Conservation (phyloP, 306 rosid genomes). For the Luffa acutangula region DNA sequence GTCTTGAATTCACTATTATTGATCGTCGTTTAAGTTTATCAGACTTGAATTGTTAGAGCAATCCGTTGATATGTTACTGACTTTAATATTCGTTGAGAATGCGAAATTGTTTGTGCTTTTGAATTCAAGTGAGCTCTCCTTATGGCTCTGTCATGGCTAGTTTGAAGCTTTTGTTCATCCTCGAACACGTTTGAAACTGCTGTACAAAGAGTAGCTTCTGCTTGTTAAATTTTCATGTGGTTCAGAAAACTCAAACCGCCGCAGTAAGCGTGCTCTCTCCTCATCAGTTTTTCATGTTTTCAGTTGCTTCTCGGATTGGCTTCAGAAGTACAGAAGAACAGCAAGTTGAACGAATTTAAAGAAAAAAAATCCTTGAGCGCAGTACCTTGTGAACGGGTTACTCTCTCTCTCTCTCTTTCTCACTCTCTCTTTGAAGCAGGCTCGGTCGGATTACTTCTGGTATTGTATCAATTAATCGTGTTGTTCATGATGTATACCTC, state of each 20-base stretch:
- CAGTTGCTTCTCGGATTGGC: background rate
- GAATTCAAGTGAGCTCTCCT: background rate
- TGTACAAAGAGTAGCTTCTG: background rate
- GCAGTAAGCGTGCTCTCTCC: background rate
- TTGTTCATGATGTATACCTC: background rate
- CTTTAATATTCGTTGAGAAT: background rate
- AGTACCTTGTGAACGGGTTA: background rate
- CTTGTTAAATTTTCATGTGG: background rate
- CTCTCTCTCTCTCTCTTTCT: background rate
- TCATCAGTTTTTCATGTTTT: background rate
- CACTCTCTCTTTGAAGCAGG: background rate
- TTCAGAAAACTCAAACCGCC: background rate
- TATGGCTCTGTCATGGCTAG: background rate
- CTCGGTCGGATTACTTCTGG: background rate
- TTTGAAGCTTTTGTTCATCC: background rate
- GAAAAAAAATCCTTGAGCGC: background rate
- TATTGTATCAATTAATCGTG: background rate
- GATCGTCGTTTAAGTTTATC: background rate
- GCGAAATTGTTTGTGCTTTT: background rate
- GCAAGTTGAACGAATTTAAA: background rate
- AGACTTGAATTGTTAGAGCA: background rate
- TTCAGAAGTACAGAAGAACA: background rate
- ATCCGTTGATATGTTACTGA: background rate
- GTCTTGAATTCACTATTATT: background rate
- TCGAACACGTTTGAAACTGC: background rate